phyloP scores from a whole-genome alignment of 768 basidiomycete species.

The Phylloporus arenicola region DNA sequence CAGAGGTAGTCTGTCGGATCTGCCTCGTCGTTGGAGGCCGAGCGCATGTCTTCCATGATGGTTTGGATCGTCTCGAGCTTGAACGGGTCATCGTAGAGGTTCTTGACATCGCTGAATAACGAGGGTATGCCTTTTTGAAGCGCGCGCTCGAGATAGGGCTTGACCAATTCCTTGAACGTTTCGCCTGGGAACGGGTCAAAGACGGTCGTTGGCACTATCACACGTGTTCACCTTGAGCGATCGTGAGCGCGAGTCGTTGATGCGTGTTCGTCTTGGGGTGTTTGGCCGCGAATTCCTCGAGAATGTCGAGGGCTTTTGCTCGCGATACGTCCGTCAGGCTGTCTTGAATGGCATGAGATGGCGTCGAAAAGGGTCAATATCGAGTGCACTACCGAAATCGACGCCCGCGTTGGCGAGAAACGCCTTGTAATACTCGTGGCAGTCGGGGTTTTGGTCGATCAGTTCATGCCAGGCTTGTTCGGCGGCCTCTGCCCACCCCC shows the following conservation, averaged over 20 bases:
- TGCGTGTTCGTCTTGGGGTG: conserved; percentile 69
- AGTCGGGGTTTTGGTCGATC: conserved; percentile 83
- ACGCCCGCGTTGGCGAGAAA: conserved; percentile 64
- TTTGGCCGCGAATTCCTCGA: conserved; percentile 56
- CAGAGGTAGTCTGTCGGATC: conserved; percentile 84
- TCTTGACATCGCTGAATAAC: conserved; percentile 87
- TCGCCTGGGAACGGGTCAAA: conserved; percentile 39
- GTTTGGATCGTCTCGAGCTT: conserved; percentile 69
- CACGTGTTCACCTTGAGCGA: conserved; percentile 46
- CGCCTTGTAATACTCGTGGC: conserved; percentile 71
- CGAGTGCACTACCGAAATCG: conserved; percentile 48
- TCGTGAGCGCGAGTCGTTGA: conserved; percentile 62
- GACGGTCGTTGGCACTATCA: neutral
- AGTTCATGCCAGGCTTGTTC: conserved; percentile 76
- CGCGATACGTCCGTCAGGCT: conserved; percentile 46
- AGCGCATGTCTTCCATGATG: conserved; percentile 52
- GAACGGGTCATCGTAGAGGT: conserved; percentile 59
- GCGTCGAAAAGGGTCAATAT: neutral
- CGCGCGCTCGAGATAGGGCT: conserved; percentile 62
- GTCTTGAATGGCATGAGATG: conserved; percentile 27
- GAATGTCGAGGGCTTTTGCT: conserved; percentile 46
- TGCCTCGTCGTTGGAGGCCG: conserved; percentile 33
- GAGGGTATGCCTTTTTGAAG: conserved; percentile 88
- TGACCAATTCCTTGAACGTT: conserved; percentile 59
- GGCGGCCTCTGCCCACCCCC: conserved; percentile 56